Percentiles rank a stretch among this genome's conserved stretches.
phyloP scores from a whole-genome alignment of 306 rosid genomes.

The Casuarina equisetifolia region DNA sequence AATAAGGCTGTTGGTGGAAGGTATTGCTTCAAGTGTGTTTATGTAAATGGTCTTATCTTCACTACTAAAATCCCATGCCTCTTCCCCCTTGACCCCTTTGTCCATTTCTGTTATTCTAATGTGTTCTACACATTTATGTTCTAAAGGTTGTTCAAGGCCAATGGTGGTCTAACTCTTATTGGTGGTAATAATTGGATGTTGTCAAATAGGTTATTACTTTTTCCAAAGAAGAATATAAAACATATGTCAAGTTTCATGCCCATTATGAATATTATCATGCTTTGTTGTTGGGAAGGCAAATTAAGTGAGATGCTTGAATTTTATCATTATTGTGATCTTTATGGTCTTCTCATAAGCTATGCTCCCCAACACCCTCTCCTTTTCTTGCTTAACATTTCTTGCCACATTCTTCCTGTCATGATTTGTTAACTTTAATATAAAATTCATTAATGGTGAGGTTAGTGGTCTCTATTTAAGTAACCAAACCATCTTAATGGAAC shows the following conservation, averaged over 20 bases:
- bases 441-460: background rate
- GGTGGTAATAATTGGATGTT: slow-evolving; percentile 97
- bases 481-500: background rate
- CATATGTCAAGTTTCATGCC: slow-evolving; percentile 91
- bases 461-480: background rate
- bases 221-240: slow-evolving; percentile 73
- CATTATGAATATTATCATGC: slow-evolving; percentile 93
- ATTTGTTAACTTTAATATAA: background rate
- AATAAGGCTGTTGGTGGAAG: slow-evolving; percentile 85
- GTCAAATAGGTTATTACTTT: slow-evolving; percentile 87
- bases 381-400: background rate
- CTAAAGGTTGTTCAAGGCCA: slow-evolving; percentile 84
- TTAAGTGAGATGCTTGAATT: slow-evolving; percentile 93
- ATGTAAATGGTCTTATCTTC: slow-evolving; percentile 2
- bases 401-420: background rate
- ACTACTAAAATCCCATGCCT: too few relatives aligned
- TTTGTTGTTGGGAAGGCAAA: slow-evolving; percentile 98
- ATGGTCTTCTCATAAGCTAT: slow-evolving; percentile 80
- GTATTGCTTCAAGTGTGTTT: slow-evolving; percentile 31
- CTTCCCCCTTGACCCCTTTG: background rate
- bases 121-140: slow-evolving; percentile 21
- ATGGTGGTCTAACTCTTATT: slow-evolving; percentile 80
- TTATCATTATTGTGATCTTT: slow-evolving; percentile 81
- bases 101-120: slow-evolving; percentile 15
- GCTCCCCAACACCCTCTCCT: slow-evolving; percentile 11